A percentile compares a stretch with the other conserved stretches of the same genome.
Evolutionary conservation across 2,329 filamentous ascomycete species (phyloP).

Genomic region (Ilyonectria sp.): DNA sequence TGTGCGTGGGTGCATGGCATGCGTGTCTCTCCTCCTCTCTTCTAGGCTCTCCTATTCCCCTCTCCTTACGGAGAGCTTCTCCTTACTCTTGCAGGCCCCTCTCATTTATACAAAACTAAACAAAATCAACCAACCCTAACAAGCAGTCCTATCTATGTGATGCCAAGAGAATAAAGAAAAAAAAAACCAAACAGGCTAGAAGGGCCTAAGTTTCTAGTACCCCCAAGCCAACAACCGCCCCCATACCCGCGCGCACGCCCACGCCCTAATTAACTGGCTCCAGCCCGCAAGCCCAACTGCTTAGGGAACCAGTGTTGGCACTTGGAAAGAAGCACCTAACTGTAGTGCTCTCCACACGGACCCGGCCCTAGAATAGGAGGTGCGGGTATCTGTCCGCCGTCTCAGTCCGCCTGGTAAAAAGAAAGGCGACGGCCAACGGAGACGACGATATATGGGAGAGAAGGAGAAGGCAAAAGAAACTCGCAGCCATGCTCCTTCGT

Average conservation of each 20-base stretch:
- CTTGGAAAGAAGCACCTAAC: slow-evolving; percentile 1
- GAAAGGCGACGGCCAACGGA: background rate
- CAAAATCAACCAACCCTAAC: slow-evolving; percentile 3
- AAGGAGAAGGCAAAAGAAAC: background rate
- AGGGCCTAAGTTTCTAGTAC: background rate
- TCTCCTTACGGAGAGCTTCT: background rate
- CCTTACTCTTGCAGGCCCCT: slow-evolving; percentile 25
- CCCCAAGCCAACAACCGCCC: background rate
- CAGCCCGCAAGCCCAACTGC: slow-evolving; percentile 13
- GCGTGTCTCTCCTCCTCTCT: slow-evolving; percentile 12
- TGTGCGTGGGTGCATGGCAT: slow-evolving; percentile 11
- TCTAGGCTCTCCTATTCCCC: background rate
- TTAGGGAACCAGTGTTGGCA: slow-evolving; percentile 6
- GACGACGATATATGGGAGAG: background rate
- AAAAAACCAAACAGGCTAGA: background rate
- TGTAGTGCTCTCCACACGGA: slow-evolving; percentile 6
- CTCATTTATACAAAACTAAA: slow-evolving; percentile 1
- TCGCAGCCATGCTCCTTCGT: slow-evolving; percentile 3
- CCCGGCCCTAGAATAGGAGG: slow-evolving; percentile 8
- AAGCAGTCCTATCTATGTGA: background rate
- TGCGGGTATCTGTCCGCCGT: background rate
- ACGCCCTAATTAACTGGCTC: background rate
- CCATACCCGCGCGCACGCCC: slow-evolving; percentile 4
- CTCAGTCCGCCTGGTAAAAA: slow-evolving; percentile 1
- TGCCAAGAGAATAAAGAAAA: background rate